Conservation (phyloP, 306 rosid species). For the Cicer arietinum region DNA sequence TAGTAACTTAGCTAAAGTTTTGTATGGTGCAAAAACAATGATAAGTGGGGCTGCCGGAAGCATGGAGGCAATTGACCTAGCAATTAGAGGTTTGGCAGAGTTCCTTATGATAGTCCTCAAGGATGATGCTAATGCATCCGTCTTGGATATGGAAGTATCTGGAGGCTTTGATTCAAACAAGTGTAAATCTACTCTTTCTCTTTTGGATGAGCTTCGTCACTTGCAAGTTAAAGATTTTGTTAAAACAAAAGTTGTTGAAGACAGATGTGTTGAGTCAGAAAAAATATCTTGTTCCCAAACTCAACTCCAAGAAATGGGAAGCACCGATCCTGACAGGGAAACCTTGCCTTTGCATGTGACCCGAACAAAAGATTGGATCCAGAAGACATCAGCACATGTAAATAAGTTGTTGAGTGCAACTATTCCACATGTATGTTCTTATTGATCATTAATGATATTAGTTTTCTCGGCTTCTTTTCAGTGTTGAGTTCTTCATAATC, state of each 20-base stretch:
- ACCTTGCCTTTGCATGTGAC: conserved; percentile 68
- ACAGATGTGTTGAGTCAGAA: conserved; percentile 49
- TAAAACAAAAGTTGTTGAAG: conserved; percentile 52
- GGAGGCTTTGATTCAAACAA: conserved; percentile 45
- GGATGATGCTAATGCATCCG: conserved; percentile 67
- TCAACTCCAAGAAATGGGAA: conserved; percentile 53
- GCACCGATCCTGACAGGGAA: conserved; percentile 49
- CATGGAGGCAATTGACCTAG: conserved; percentile 75
- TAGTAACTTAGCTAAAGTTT: conserved; percentile 82
- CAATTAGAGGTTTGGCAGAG: conserved; percentile 85
- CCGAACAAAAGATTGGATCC: conserved; percentile 86
- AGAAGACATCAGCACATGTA: conserved; percentile 66
- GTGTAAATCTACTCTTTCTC: conserved; percentile 53
- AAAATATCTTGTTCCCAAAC: conserved; percentile 41
- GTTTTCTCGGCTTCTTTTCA: conserved; percentile 27
- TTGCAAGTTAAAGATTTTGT: conserved; percentile 62
- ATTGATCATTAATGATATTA: conserved; percentile 31
- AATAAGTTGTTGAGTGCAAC: conserved; percentile 72
- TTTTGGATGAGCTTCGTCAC: conserved; percentile 79
- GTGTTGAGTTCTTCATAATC: conserved; percentile 33
- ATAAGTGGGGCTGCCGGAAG: conserved; percentile 93
- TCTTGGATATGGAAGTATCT: conserved; percentile 52
- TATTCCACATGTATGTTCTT: conserved; percentile 77
- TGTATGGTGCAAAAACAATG: conserved; percentile 75
- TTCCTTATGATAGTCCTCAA: conserved; percentile 85